Base-by-base conservation (phyloP, 495 filamentous ascomycete species). In the Aspergillus incahuasiensis region DNA sequence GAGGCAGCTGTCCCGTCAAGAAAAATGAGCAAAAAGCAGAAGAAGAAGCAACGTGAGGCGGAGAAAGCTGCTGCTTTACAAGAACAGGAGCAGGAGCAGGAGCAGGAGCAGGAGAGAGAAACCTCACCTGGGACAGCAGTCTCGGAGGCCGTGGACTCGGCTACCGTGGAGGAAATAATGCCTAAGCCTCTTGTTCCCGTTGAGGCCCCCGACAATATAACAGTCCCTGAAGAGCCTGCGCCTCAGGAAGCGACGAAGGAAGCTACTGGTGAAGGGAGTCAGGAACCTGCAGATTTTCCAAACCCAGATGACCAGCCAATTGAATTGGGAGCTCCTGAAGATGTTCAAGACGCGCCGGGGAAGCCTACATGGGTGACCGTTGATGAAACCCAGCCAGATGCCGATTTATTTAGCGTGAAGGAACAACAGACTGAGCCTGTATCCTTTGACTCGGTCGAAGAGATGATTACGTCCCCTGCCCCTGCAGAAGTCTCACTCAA, bases 1-100 rank as follows among this genome's bases (percentile, higher is more conserved):
- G 55, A 63, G 48, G 28, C 54, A 1, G 32, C 63, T 39, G 13
- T 52, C 28, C 42, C 62, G 5, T 57, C 56, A n/a, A 63, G 59
- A 50, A 64, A 66, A 22, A 25, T 60, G 60, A 65, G 64, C 57
- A 65, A 73, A 52, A 73, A 71, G 46, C 62, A 73, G 20, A 68
- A 64, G 58, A 68, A 68, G 41, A 66, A 70, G 35, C 56, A 69
- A 32, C 63, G 62, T 22, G 44, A 61, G 39, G 61, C 61, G 39
- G 42, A 59, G 13, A 48, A 55, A 40, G 47, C 55, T 25, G 55
- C 54, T 34, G 19, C 25, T 45, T 8, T 30, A 15, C 30, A 54
- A 35, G 56, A 56, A 42, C 50, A 25, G 16, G n/a, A n/a, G n/a
- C n/a, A n/a, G n/a, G n/a, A n/a, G n/a, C n/a, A n/a, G n/a, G n/a